Percentiles rank a stretch among this genome's conserved stretches.
These are phyloP conservation scores for Fusarium succisae DNA, from an alignment of 2,329 filamentous ascomycete genomes.

Conservation along the genomic window DNA sequence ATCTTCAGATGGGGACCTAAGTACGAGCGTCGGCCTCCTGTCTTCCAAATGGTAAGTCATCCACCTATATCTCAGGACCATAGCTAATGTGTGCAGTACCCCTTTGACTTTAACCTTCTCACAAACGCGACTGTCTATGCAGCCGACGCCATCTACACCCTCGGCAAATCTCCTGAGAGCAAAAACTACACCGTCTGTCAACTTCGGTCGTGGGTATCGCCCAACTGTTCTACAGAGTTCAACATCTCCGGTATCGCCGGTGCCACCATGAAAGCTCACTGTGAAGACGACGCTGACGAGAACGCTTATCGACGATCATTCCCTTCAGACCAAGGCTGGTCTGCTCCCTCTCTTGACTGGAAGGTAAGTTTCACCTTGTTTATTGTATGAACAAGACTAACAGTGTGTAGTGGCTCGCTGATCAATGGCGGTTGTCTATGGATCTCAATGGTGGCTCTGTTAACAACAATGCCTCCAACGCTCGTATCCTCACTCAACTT, in stretches of 20 bases:
- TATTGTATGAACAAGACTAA: background rate
- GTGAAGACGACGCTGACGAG: conserved; percentile 63
- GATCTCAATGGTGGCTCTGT: conserved; percentile 65
- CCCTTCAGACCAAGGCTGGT: conserved; percentile 42
- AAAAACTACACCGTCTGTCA: conserved; percentile 73
- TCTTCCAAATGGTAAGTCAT: conserved; percentile 58
- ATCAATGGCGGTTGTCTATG: conserved; percentile 64
- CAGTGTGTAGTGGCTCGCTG: conserved; percentile 54
- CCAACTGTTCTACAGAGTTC: conserved; percentile 73
- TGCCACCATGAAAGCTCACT: conserved; percentile 67
- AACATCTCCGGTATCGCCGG: conserved; percentile 65
- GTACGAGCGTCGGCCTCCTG: conserved; percentile 60
- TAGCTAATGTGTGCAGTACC: conserved; percentile 53
- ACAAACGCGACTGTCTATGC: conserved; percentile 59
- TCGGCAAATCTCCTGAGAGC: conserved; percentile 59
- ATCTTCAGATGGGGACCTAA: conserved; percentile 73
- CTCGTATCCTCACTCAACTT: conserved; percentile 64
- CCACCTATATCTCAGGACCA: background rate
- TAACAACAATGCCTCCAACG: conserved; percentile 67
- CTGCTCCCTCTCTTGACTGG: conserved; percentile 59
- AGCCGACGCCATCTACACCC: conserved; percentile 69
- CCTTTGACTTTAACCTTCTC: conserved; percentile 72
- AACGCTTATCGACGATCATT: conserved; percentile 64
- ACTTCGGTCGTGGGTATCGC: conserved; percentile 69
- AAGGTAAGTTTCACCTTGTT: conserved; percentile 41